These are phyloP conservation scores for Pyrenula aspistea DNA, from an alignment of 495 filamentous ascomycete genomes.

Conservation along the genomic window DNA sequence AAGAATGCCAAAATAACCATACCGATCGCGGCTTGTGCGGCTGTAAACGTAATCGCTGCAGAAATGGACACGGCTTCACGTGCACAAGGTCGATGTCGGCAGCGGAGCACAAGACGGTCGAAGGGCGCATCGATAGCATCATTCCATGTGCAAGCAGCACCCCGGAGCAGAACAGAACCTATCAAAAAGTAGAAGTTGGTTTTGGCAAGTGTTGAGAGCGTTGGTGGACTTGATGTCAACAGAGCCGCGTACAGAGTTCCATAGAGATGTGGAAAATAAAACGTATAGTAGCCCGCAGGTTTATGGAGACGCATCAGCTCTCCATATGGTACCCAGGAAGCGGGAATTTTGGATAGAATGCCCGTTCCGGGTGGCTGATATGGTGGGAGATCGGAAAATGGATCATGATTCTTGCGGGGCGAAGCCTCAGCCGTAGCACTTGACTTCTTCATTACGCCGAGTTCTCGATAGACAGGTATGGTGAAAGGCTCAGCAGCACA, in stretches of 20 bases:
- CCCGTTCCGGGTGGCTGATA: neutral
- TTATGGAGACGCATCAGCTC: conserved; percentile 29
- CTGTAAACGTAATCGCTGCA: conserved; percentile 17
- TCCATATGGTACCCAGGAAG: conserved; percentile 21
- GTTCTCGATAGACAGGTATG: no score
- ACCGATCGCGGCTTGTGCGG: conserved; percentile 3
- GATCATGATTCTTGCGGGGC: no score
- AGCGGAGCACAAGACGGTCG: conserved; percentile 27
- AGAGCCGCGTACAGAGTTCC: conserved; percentile 16
- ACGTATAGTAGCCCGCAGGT: conserved; percentile 20
- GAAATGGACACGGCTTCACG: conserved; percentile 27
- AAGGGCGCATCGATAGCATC: conserved; percentile 29
- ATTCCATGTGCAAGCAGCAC: conserved; percentile 28
- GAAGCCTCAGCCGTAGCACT: no score
- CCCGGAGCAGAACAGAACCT: conserved; percentile 18
- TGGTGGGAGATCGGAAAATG: neutral
- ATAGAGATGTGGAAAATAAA: conserved; percentile 21
- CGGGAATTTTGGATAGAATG: neutral
- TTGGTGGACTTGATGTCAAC: conserved; percentile 2
- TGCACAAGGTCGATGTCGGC: conserved; percentile 28
- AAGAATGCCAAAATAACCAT: conserved; percentile 5
- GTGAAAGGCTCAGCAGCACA: no score
- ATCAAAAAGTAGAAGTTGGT: neutral
- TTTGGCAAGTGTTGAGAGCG: conserved; percentile 1
- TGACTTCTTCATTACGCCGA: no score